These are phyloP conservation scores for Entrophospora sp. DNA, from an alignment of 192 early-diverging fungal genomes.

Conservation along the genomic window DNA sequence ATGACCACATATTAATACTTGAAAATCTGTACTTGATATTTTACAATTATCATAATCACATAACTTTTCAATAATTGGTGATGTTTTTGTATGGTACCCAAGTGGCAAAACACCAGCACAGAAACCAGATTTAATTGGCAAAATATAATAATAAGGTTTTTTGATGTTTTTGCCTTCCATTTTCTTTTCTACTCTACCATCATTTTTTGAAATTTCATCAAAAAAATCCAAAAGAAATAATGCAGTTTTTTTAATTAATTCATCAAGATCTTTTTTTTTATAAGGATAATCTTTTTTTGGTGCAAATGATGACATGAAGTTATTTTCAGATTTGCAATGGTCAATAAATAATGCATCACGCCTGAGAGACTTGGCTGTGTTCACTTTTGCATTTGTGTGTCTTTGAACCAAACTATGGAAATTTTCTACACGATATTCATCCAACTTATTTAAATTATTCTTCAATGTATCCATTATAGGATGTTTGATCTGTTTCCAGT, in stretches of 20 bases:
- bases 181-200: neutral
- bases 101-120: neutral
- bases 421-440: neutral
- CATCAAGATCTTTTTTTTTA: slow-evolving; percentile 6
- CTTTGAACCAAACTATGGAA: neutral
- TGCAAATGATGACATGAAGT: neutral
- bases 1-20: neutral
- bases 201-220: neutral
- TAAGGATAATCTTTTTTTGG: neutral
- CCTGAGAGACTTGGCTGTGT: neutral
- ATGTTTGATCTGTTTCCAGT: neutral
- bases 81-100: neutral
- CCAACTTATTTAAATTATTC: neutral
- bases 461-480: neutral
- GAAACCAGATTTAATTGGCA: neutral
- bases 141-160: neutral
- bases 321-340: neutral
- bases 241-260: neutral
- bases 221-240: slow-evolving; percentile 7
- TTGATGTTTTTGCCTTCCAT: neutral
- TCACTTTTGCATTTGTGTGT: slow-evolving; percentile 1
- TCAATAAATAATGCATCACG: neutral
- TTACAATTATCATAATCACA: neutral
- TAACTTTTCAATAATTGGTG: neutral
- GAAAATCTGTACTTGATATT: neutral